Conservation (phyloP, 352 stramenopile species). For the Phytophthora pisi region DNA sequence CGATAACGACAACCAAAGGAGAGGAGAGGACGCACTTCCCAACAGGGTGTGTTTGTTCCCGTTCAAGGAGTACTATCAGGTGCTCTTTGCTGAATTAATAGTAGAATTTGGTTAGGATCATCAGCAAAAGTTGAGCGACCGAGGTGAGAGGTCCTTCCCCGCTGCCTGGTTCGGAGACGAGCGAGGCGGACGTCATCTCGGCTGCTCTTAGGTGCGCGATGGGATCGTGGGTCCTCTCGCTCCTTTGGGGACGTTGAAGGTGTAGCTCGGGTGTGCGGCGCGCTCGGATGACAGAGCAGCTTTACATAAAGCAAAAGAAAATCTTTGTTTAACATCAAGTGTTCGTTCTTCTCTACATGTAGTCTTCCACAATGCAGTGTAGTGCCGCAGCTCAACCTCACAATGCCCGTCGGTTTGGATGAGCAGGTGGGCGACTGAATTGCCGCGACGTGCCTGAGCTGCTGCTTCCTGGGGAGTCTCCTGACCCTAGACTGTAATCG, state of each 20-base stretch:
- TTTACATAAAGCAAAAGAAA: slow-evolving; percentile 37
- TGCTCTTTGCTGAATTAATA: slow-evolving; percentile 86
- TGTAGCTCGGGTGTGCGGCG: slow-evolving; percentile 20
- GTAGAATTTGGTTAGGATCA: slow-evolving; percentile 76
- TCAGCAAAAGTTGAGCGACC: slow-evolving; percentile 63
- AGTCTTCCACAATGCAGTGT: background rate
- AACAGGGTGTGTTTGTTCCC: slow-evolving; percentile 79
- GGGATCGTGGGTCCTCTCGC: slow-evolving; percentile 33
- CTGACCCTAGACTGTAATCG: slow-evolving; percentile 29
- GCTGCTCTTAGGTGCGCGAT: slow-evolving; percentile 80
- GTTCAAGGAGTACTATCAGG: slow-evolving; percentile 88
- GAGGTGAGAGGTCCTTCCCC: slow-evolving; percentile 54
- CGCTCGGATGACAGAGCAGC: slow-evolving; percentile 31
- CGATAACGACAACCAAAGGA: slow-evolving; percentile 30
- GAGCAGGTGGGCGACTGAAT: slow-evolving; percentile 56
- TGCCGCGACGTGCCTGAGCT: slow-evolving; percentile 28
- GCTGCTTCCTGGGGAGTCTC: slow-evolving; percentile 21
- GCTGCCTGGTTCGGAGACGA: slow-evolving; percentile 47
- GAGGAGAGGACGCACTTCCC: slow-evolving; percentile 30
- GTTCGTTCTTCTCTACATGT: background rate
- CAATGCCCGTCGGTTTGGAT: slow-evolving; percentile 69
- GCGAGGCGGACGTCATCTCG: slow-evolving; percentile 53
- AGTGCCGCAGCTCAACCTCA: slow-evolving; percentile 23
- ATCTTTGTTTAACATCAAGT: slow-evolving; percentile 28
- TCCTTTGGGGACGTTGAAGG: slow-evolving; percentile 23